Evolutionary conservation across 2,329 filamentous ascomycete genomes (phyloP), one percentile per base, ranked within the genome.

Genomic region (Herpotrichia juniperi): DNA sequence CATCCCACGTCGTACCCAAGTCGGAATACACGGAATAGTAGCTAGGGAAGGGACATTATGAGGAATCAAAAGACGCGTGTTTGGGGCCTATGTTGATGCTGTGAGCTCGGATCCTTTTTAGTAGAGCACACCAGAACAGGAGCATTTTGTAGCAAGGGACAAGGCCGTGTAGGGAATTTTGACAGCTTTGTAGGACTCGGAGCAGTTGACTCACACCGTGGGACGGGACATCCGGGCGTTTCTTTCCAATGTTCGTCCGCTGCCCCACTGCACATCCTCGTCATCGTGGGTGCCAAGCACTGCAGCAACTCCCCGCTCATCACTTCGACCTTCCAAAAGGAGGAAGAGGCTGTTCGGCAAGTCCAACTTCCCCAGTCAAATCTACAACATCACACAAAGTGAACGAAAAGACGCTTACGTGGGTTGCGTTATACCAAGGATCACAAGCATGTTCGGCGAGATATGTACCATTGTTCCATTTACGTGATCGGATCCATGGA

Each of bases 321-420:
- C 54, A 53, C 60, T 46, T n/a, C 50, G 53, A 71, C 68, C 69
- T 73, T 63, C 69, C 68, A 17, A 45, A 62, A 59, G 28, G 48
- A 65, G 69, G 57, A 59, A 62, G 59, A 59, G 50, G 58, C 44
- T 62, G 59, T 46, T 52, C 42, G 14, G 31, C n/a, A n/a, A 5
- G 9, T 9, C 9, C n/a, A 34, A n/a, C 9, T 10, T 34, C 31
- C n/a, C 31, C 9, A 16, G 31, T 9, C n/a, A 5, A n/a, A 34
- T n/a, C 9, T 5, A 22, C 48, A 39, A 28, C 51, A 40, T 40
- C 35, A 9, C 21, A 6, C 6, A 24, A n/a, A 19, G 14, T 6
- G 10, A 21, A 11, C 16, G 6, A 22, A 11, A 4, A 40, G 35
- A 6, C 32, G 17, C 7, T 43, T 19, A 6, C 45, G 22, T 39